These are phyloP conservation scores for Cryphonectria radicalis DNA, from an alignment of 2,329 filamentous ascomycete genomes.

Conservation along the genomic window DNA sequence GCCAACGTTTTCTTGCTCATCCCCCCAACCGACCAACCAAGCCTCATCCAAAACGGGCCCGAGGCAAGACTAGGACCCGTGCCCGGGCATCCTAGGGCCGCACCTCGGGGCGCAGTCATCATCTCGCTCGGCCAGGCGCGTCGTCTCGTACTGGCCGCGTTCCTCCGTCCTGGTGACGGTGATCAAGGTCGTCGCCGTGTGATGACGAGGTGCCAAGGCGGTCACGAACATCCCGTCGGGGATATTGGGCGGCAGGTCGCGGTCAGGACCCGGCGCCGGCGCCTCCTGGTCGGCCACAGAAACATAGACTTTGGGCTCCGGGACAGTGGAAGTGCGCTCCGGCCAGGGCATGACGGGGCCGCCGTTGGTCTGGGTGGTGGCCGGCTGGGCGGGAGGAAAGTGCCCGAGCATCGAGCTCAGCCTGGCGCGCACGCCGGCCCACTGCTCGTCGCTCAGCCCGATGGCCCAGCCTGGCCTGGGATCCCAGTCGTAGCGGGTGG, in stretches of 20 bases:
- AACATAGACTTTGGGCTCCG: too few relatives aligned
- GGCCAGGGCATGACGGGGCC: too few relatives aligned
- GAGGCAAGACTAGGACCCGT: not conserved
- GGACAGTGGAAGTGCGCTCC: too few relatives aligned
- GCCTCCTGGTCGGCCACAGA: too few relatives aligned
- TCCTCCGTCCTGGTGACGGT: not conserved
- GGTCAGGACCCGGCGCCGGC: too few relatives aligned
- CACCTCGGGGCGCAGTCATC: not conserved
- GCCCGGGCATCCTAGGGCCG: not conserved
- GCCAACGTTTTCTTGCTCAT: not conserved
- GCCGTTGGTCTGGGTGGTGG: too few relatives aligned
- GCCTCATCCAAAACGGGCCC: not conserved
- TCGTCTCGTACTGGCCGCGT: not conserved
- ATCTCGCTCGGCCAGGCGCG: not conserved
- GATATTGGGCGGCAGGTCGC: too few relatives aligned
- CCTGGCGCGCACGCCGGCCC: not conserved
- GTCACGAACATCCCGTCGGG: not conserved
- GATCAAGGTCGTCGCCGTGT: not conserved
- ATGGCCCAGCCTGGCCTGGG: not conserved
- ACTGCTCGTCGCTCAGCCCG: not conserved
- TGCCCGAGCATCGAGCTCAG: not conserved
- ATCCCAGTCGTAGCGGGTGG: not conserved
- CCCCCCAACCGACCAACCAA: not conserved
- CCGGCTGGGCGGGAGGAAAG: too few relatives aligned
- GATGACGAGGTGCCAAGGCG: not conserved